Base-by-base conservation (phyloP, 2,329 filamentous ascomycete species). In the Gnomoniopsis sp. region DNA sequence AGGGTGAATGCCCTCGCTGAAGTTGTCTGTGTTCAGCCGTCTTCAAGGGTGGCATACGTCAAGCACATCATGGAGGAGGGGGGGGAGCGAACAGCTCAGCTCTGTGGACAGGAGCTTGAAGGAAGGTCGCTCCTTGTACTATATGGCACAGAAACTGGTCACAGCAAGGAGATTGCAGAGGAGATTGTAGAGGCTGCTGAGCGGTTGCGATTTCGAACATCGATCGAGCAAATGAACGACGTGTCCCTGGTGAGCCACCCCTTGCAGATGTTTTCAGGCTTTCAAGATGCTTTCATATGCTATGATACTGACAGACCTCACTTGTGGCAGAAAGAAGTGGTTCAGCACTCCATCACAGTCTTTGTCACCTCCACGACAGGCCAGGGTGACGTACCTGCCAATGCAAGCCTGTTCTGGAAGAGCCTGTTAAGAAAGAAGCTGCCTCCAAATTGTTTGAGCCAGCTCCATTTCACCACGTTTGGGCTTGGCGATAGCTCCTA, bases 401-500 rank as follows among this genome's bases (percentile, higher is more conserved):
- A 98, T 77, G 86, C 89, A 2, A 81, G 86, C 47, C 77, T 76
- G 1, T 93, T 99, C 69, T 99, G 95, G 95, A 91, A 85, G 69
- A 89, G 86, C 60, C 79, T 99, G 41, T 79, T 96, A 19, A 83
- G 91, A 65, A 92, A 89, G 72, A 90, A 86, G 65, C 81, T 99
- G 30, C 84, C 88, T 14, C 79, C 86, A 3, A 84, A 82, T 17
- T 93, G 88, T 66, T 77, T 99, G 43, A 70, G 77, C 41, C 80
- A 82, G 36, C 76, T 96, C 62, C 81, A 78, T 1, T 98, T 96
- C 73, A 88, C 90, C 3, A 89, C 88, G 0, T 96, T 98, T 77
- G 95, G 95, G 0, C 81, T 98, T 1, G 95, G 95, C 0, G 95
- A 99, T 73, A 96, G 90, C 68, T 96, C 93, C 1, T 99, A 99